Base-by-base conservation (phyloP, 2,329 filamentous ascomycete species). In the Hysterium pulicare region DNA sequence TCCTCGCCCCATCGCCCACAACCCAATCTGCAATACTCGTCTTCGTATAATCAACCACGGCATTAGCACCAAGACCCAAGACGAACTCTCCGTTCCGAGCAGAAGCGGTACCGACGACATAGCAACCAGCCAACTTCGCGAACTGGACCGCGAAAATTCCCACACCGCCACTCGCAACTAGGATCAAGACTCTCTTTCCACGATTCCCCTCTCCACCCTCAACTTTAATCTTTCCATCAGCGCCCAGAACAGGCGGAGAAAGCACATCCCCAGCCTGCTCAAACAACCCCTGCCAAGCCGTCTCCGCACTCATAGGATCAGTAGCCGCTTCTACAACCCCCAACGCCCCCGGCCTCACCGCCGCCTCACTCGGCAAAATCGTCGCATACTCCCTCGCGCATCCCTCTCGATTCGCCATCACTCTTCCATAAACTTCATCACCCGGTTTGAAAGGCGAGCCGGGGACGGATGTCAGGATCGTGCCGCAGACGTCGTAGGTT, bases 211-310 rank as follows among this genome's bases (percentile, higher is more conserved):
- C 38, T 11, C 31, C 40, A 1, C 47, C 42, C 4, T 47, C 47
- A 6, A 52, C 37, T 13, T 47, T 40, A 1, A 44, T 46, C 2
- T 7, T 31, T 3, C 41, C 44, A 26, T 40, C 28, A 5, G 52
- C 28, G 8, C 37, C 39, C 17, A 50, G 48, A 13, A 33, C 23
- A n/a, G 33, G 22, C 24, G 15, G 21, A 2, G 53, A 57, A 42
- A n/a, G 30, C 26, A 2, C 44, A 42, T 4, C 38, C 45, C 10
- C 54, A 20, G 13, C 49, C 13, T 53, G 57, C n/a, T 63, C 59
- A 35, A 74, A 74, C 2, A 75, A 43, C 10, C 61, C 64, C 54
- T 75, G 71, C 67, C 67, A 72, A 4, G 70, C 71, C 32, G 70
- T 73, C 46, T 66, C 40, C 11, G 66, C 66, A 3, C 57, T 64